Evolutionary conservation across 768 basidiomycete genomes (phyloP), one percentile per base, ranked within the genome.

Genomic region (Calocybe gangraenosa): DNA sequence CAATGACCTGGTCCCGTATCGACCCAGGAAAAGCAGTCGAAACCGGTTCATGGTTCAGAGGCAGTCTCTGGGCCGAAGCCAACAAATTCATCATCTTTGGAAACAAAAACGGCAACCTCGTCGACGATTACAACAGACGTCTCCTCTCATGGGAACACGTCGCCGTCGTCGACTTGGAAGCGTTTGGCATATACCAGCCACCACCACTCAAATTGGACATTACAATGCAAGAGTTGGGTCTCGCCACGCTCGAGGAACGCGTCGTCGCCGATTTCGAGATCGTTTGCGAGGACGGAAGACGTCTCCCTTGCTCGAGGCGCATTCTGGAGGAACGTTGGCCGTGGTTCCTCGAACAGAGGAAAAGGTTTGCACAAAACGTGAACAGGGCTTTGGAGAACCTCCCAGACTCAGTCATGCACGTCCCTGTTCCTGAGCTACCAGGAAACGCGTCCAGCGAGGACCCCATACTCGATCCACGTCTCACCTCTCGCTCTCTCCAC

Each of bases 161-260:
- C 42, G 89, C 89, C 3, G 82, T 88, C 44, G 82, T 95, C 46
- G 91, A 94, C 58, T 71, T 96, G 19, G 94, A 97, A 65, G 87
- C 94, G 0, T 95, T 93, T 57, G 95, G 95, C 1, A 92, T 99
- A 51, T 98, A 98, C 59, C 87, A 90, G 53, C 87, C 92, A 0
- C 92, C 93, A 0, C 62, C 74, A 2, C 72, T 78, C 33, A 80
- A 70, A 50, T 71, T 84, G 35, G 81, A 84, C 49, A 67, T 84
- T 21, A 73, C 76, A 1, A 84, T 89, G 74, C 91, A 94, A 60
- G 82, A 89, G 59, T 73, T 94, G 42, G 93, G 92, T 11, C 74
- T 98, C 19, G 78, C 82, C 11, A 83, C 86, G 38, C 71, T 97
- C 14, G 91, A 93, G 58, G 89, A 93, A 61, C 73, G 73, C 22